Base-by-base conservation (phyloP, 2,329 filamentous ascomycete genomes). In the Triangularia setosa region DNA sequence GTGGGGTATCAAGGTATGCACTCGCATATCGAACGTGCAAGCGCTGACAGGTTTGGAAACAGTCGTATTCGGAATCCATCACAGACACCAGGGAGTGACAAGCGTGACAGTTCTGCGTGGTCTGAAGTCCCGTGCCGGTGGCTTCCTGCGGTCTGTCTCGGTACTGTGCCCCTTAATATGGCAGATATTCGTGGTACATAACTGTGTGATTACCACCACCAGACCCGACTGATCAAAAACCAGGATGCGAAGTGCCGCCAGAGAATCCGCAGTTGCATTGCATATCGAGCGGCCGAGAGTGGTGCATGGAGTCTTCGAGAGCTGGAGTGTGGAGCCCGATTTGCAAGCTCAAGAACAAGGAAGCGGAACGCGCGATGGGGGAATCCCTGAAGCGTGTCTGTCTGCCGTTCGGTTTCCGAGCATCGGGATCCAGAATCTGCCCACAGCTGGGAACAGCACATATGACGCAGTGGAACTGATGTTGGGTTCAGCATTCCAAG, bases 141-240 rank as follows among this genome's bases (percentile, higher is more conserved):
- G 52, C 52, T 27, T 55, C 52, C 52, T 24, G 52, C 25, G 52
- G 52, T 55, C 21, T 48, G 40, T 48, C 23, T 25, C 21, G 25
- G 52, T 55, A 55, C 52, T 55, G 52, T 25, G 52, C 52, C 52
- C 52, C n/a, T 55, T 27, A 55, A 55, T 55, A 55, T 55, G 52
- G 52, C 52, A 55, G 23, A 28, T 28, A 55, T 55, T 55, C 23
- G 40, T 21, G 21, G 40, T 14, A n/a, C n/a, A n/a, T n/a, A 33
- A 33, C 27, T 28, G 30, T 33, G n/a, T n/a, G 40, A 12, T 44
- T 44, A 44, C 40, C 40, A 16, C 18, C 14, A 16, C n/a, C n/a
- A n/a, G 40, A 16, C 44, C 44, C 44, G 44, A 21, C 44, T 52
- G n/a, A 6, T 14, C 44, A 52, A 33, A n/a, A 33, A 52, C 44